Base-by-base conservation (phyloP, 2,329 filamentous ascomycete species). In the Lachnellula arida region DNA sequence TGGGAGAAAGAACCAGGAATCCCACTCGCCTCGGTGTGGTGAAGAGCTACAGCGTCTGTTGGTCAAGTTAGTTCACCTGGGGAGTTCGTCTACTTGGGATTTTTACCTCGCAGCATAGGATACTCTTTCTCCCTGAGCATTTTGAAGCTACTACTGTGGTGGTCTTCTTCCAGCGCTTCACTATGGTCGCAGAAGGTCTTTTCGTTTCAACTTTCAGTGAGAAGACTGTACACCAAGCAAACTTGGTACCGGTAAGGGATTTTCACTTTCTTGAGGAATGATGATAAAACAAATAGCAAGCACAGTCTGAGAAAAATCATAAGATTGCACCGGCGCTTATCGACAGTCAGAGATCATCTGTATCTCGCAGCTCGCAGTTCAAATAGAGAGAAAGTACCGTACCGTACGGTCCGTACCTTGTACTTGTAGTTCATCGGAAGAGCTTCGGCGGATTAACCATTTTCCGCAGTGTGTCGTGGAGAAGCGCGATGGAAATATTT, bases 11-110 rank as follows among this genome's bases (percentile, higher is more conserved):
- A 7, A 17, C 14, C 15, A 8, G 15, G 37, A 40, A 6, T 6
- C 15, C 7, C 37, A 15, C n/a, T 40, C 15, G 90, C 89, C 17
- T 91, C 93, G 0, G 91, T 91, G 86, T 97, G 92, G 66, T 97
- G 93, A 55, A 97, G 85, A 71, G 97, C 97, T 12, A 67, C 54
- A 11, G 60, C 58, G 63, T 64, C 66, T 68, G 23, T 11, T 25
- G 23, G 12, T 1, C 17, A 22, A 44, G 44, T 64, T 14, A 60
- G 57, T 19, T 34, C 32, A 42, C n/a, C 14, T 23, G 19, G n/a
- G 28, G 14, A 5, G 34, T 32, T 34, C 14, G 37, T 17, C 34
- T 12, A 22, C 14, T 8, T 17, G 14, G 32, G 23, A 23, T 49
- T 57, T 66, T 55, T 67, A 86, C 87, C 85, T 73, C 80, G 75